These are phyloP conservation scores for Suillus paluster DNA, from an alignment of 768 basidiomycete species.

Conservation along the genomic window DNA sequence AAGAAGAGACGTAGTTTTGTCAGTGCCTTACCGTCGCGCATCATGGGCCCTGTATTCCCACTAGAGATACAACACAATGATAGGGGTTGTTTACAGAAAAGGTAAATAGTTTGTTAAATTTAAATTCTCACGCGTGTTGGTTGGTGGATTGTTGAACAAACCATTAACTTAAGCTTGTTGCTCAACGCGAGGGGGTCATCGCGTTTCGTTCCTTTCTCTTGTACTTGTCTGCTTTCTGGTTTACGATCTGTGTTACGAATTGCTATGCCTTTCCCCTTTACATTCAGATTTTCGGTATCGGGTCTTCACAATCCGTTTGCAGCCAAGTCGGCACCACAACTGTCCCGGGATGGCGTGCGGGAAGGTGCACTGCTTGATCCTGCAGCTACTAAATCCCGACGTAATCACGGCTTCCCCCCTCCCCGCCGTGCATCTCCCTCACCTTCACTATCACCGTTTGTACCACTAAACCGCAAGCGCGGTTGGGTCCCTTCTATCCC, in stretches of 20 bases:
- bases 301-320: conserved; percentile 72
- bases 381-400: conserved; percentile 22
- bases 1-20: not conserved
- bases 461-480: conserved; percentile 57
- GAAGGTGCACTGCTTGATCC: conserved; percentile 13
- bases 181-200: not conserved
- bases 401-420: conserved; percentile 19
- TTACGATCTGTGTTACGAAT: conserved; percentile 32
- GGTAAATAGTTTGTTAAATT: not conserved
- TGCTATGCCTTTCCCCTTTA: conserved; percentile 67
- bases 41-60: not conserved
- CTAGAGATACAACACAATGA: not conserved
- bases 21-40: not conserved
- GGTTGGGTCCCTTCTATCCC: conserved; percentile 73
- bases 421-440: conserved; percentile 28
- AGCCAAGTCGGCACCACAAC: conserved; percentile 24
- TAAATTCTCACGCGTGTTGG: not conserved
- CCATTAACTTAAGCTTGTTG: not conserved
- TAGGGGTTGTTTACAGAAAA: not conserved
- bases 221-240: conserved; percentile 6
- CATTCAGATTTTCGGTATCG: conserved; percentile 68
- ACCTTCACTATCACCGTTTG: conserved; percentile 37
- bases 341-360: conserved; percentile 34
- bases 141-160: not conserved
- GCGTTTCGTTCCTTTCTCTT: not conserved